Evolutionary conservation across 2,329 filamentous ascomycete genomes (phyloP).

Genomic region (Cryoendolithus antarcticus): DNA sequence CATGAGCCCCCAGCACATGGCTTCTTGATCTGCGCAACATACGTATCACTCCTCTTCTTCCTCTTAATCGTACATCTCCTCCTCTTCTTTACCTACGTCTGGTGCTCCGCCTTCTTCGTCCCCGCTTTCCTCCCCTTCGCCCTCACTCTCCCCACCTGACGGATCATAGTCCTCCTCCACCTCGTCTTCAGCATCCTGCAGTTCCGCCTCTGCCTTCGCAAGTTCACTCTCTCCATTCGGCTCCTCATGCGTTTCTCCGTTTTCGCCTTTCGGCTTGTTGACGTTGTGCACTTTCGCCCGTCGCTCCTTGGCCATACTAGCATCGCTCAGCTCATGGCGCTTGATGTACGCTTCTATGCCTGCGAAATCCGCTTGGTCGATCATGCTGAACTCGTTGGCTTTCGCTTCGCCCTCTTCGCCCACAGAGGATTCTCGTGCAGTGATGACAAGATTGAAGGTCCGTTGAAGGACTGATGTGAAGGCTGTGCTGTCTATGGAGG

Average conservation of each 20-base stretch:
- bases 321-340: conserved; percentile 48
- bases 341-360: conserved; percentile 53
- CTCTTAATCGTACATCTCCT: conserved; percentile 4
- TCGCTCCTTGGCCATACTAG: conserved; percentile 47
- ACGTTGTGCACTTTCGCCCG: conserved; percentile 48
- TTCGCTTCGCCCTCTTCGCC: conserved; percentile 32
- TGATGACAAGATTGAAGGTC: conserved; percentile 53
- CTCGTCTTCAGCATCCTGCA: conserved; percentile 23
- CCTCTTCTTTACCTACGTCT: conserved; percentile 13
- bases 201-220: conserved; percentile 19
- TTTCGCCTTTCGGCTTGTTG: conserved; percentile 24
- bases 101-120: conserved; percentile 15
- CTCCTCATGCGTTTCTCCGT: conserved; percentile 6
- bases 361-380: conserved; percentile 50
- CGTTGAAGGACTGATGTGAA: conserved; percentile 54
- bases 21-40: too few relatives aligned
- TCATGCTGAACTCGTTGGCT: conserved; percentile 53
- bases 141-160: conserved; percentile 23
- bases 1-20: too few relatives aligned
- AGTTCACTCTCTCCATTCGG: conserved; percentile 15
- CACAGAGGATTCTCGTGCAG: conserved; percentile 10
- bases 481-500: conserved; percentile 45
- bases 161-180: conserved; percentile 23
- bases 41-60: conserved; percentile 3
- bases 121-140: conserved; percentile 20